These are phyloP conservation scores for Atkinsonella hypoxylon DNA, from an alignment of 2,329 filamentous ascomycete species.

Conservation along the genomic window DNA sequence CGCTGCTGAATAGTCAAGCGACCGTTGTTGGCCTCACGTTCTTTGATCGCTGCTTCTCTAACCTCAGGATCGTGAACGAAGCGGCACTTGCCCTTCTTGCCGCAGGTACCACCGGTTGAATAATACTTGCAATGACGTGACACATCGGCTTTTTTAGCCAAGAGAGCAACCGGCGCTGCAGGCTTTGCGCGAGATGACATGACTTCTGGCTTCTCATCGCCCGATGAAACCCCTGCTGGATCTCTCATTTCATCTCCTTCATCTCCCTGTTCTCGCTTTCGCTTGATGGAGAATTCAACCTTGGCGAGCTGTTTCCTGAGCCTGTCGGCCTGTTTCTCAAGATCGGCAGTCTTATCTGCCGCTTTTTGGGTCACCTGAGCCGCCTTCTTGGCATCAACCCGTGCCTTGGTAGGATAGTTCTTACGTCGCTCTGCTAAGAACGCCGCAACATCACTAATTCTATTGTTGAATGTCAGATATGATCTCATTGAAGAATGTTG, in stretches of 20 bases:
- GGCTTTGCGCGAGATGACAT: constrained; percentile 34
- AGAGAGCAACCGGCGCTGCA: constrained; percentile 25
- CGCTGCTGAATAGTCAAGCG: constrained; percentile 55
- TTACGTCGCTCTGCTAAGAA: constrained; percentile 75
- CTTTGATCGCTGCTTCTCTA: constrained; percentile 49
- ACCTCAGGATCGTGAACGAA: constrained; percentile 56
- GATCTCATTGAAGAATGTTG: neutral
- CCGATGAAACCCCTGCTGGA: constrained; percentile 38
- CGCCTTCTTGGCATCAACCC: constrained; percentile 51
- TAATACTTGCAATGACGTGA: constrained; percentile 60
- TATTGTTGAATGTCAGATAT: constrained; percentile 13
- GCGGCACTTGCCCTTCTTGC: constrained; percentile 65
- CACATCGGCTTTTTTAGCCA: constrained; percentile 46
- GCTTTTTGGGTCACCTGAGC: constrained; percentile 32
- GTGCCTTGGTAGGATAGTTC: constrained; percentile 67
- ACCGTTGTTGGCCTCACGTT: constrained; percentile 52
- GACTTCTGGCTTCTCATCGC: constrained; percentile 47
- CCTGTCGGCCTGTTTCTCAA: constrained; percentile 50
- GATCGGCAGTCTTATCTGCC: constrained; percentile 48
- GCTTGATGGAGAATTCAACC: constrained; percentile 58
- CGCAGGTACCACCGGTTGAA: constrained; percentile 55
- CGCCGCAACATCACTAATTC: constrained; percentile 57
- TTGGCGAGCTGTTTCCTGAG: constrained; percentile 53
- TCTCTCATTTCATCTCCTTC: constrained; percentile 55
- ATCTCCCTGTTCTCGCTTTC: constrained; percentile 55